Conservation (phyloP, 1,284 basidiomycete species). For the Thecaphora thlaspeos region DNA sequence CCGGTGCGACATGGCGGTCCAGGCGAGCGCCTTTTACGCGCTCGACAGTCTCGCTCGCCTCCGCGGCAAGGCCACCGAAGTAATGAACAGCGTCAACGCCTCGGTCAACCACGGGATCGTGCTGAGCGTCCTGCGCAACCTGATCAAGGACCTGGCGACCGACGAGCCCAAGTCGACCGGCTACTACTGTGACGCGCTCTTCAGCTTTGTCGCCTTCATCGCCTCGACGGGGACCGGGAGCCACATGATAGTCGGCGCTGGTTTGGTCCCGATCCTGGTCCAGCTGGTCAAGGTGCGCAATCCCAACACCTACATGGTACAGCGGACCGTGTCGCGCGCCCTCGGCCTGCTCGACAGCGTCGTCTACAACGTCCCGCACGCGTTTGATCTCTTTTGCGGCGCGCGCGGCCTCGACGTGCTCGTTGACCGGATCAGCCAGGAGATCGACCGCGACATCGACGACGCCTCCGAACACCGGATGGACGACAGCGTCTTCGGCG, state of each 20-base stretch:
- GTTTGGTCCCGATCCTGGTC: conserved; percentile 76
- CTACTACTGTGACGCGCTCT: conserved; percentile 60
- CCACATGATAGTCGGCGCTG: conserved; percentile 95
- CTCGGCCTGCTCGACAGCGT: conserved; percentile 91
- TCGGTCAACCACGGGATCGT: conserved; percentile 90
- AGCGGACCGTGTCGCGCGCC: conserved; percentile 60
- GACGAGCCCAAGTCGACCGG: conserved; percentile 66
- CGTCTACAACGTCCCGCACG: conserved; percentile 82
- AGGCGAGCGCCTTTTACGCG: conserved; percentile 80
- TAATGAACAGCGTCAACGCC: conserved; percentile 85
- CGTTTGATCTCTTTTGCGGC: conserved; percentile 82
- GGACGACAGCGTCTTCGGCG: conserved; percentile 64
- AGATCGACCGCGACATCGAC: conserved; percentile 43
- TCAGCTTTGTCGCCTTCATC: conserved; percentile 84
- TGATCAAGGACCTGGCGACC: conserved; percentile 35
- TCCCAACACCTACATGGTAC: conserved; percentile 45
- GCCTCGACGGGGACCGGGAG: conserved; percentile 79
- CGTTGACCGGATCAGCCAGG: conserved; percentile 74
- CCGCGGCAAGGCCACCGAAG: conserved; percentile 77
- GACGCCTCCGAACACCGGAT: conserved; percentile 26
- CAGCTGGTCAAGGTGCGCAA: conserved; percentile 34
- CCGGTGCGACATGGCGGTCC: conserved; percentile 54
- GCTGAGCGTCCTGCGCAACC: conserved; percentile 39
- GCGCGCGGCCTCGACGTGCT: conserved; percentile 81
- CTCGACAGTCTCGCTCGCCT: conserved; percentile 87